Percentiles rank a stretch among this genome's conserved stretches.
Conservation (phyloP, 2,329 filamentous ascomycete genomes). For the Metarhizium guizhouense region DNA sequence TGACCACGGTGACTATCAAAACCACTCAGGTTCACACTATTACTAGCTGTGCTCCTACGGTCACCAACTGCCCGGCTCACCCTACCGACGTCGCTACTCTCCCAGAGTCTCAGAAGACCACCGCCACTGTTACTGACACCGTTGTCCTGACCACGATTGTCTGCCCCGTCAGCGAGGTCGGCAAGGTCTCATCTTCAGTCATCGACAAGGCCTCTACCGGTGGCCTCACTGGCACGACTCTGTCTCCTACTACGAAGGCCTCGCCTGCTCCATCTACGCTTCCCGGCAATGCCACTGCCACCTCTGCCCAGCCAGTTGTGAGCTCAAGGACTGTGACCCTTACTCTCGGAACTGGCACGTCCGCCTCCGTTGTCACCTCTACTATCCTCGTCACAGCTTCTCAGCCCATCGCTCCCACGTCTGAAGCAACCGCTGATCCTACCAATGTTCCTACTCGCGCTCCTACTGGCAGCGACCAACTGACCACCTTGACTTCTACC, state of each 20-base stretch:
- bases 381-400: conserved; percentile 34
- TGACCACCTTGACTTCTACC: conserved; percentile 29
- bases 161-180: conserved; percentile 35
- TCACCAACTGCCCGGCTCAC: conserved; percentile 44
- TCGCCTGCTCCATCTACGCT: conserved; percentile 6
- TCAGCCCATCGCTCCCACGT: conserved; percentile 24
- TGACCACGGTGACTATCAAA: conserved; percentile 40
- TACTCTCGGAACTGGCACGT: conserved; percentile 23
- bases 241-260: conserved; percentile 10
- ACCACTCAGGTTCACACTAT: conserved; percentile 47
- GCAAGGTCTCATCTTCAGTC: conserved; percentile 30
- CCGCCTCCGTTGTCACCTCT: conserved; percentile 28
- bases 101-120: conserved; percentile 25
- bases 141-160: conserved; percentile 31
- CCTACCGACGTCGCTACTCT: conserved; percentile 24
- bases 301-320: conserved; percentile 14
- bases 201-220: conserved; percentile 26
- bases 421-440: conserved; percentile 4
- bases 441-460: neutral
- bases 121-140: conserved; percentile 28
- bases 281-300: conserved; percentile 13
- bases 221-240: conserved; percentile 28
- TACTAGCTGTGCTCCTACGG: conserved; percentile 47
- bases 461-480: conserved; percentile 16
- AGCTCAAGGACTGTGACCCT: conserved; percentile 25